These are phyloP conservation scores for Chlamydomonas sphaeroides DNA, from an alignment of 139 green algal genomes.

Conservation along the genomic window DNA sequence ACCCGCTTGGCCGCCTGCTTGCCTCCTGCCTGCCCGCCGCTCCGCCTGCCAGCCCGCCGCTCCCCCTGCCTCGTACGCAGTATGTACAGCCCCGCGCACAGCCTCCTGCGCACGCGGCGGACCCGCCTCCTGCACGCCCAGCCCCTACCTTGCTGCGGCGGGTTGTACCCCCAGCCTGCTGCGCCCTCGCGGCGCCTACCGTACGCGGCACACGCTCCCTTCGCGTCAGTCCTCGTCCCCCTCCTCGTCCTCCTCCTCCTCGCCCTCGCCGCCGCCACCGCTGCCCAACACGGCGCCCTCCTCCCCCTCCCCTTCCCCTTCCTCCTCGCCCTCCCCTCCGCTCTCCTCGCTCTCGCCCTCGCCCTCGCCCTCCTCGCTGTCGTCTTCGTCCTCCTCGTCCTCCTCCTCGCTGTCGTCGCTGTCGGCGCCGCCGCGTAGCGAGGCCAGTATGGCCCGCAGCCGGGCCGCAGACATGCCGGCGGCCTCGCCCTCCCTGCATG, in stretches of 20 bases:
- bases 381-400: not conserved
- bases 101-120: no score
- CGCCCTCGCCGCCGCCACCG: not conserved
- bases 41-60: no score
- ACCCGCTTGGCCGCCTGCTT: no score
- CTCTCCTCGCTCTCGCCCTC: not conserved
- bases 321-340: not conserved
- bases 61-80: no score
- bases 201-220: no score
- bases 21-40: no score
- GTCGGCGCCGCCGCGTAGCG: not conserved
- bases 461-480: not conserved
- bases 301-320: not conserved
- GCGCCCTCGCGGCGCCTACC: no score
- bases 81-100: no score
- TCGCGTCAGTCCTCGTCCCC: not conserved
- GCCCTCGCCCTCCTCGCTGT: not conserved
- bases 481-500: not conserved
- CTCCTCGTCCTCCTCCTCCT: slow-evolving; percentile 14
- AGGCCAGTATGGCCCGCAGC: not conserved
- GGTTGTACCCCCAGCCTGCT: no score
- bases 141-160: no score
- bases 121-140: no score
- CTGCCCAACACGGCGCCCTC: no score
- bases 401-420: not conserved